Evolutionary conservation across 495 filamentous ascomycete species (phyloP).

Genomic region (Neurospora sublineolata): DNA sequence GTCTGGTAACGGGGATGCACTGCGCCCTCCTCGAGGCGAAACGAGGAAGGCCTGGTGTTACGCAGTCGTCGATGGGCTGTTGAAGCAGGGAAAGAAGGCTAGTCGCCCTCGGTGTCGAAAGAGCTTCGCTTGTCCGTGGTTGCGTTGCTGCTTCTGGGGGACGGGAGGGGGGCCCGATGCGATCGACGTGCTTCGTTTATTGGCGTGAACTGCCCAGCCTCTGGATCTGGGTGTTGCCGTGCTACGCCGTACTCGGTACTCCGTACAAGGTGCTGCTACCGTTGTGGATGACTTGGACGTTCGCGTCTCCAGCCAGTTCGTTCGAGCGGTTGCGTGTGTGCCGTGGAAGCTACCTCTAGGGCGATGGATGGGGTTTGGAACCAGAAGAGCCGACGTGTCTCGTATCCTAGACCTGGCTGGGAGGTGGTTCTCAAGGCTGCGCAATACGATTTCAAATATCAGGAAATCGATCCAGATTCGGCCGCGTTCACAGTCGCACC

Average conservation of each 20-base stretch:
- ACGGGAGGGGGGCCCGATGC: neutral
- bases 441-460: neutral
- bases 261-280: neutral
- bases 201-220: neutral
- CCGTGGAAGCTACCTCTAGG: neutral
- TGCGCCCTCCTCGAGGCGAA: neutral
- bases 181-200: constrained; percentile 1
- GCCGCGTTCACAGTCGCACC: neutral
- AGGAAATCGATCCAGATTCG: neutral
- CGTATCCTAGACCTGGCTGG: neutral
- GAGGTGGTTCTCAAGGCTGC: neutral
- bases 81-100: neutral
- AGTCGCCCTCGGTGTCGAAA: neutral
- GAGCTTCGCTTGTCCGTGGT: neutral
- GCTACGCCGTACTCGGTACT: neutral
- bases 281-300: neutral
- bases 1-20: neutral
- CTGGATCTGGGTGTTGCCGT: neutral
- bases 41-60: neutral
- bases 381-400: neutral
- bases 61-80: neutral
- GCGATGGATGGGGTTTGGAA: neutral
- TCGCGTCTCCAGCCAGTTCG: neutral
- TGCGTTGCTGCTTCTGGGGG: neutral
- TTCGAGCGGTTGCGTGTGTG: neutral